Base-by-base conservation (phyloP, 2,329 filamentous ascomycete genomes). In the Didymella exigua region DNA sequence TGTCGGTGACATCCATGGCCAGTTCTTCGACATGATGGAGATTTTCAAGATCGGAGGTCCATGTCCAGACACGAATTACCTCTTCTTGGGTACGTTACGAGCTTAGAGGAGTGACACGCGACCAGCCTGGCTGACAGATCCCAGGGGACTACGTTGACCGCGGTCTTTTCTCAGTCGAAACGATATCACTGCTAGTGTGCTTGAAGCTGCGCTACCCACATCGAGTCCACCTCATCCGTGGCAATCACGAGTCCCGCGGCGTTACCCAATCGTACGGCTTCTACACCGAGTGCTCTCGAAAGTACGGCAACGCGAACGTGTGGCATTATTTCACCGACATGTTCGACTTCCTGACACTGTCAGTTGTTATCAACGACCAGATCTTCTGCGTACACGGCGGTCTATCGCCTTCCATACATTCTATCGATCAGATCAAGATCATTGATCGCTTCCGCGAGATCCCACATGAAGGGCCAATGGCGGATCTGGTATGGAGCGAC, bases 291-390 rank as follows among this genome's bases (percentile, higher is more conserved):
- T 99, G 95, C 77, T 92, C 90, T 18, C 89, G 95, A 65, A 99
- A 99, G 78, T 99, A 99, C 77, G 95, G 95, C 74, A 98, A 96
- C 72, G 92, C 95, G 61, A 97, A 95, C 69, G 95, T 99, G 19
- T 99, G 95, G 95, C 95, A 99, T 77, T 95, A 98, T 76, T 99
- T 99, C 74, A 99, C 95, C 63, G 95, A 99, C 79, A 98, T 99
- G 93, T 99, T 99, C 77, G 95, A 99, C 78, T 99, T 96, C 76
- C 82, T 99, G 61, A 98, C 93, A 7, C 81, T 99, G 53, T 96
- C 91, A 68, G 96, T 98, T 58, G 93, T 99, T 61, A 99, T 99
- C 74, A 96, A 98, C 75, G 90, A 99, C 76, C 91, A 98, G 76
- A 99, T 99, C 64, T 99, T 99, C 76, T 99, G 95, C 76, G 95